Base-by-base conservation (phyloP, 352 stramenopile species). In the Phytophthora tentaculata region DNA sequence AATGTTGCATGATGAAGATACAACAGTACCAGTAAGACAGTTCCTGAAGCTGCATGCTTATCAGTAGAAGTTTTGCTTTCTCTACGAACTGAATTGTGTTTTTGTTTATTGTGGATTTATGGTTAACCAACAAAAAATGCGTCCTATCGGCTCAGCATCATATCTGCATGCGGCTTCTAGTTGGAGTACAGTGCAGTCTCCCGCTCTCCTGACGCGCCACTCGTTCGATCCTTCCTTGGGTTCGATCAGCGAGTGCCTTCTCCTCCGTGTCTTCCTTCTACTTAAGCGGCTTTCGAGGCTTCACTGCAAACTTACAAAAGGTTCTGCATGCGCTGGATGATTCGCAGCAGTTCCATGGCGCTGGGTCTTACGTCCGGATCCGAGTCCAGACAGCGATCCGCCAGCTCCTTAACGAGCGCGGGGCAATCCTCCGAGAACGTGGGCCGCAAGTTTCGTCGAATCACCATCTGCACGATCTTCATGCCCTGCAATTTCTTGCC, bases 381-480 rank as follows among this genome's bases (percentile, higher is more conserved):
- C 17, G 81, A 72, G 67, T 91, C 74, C 22, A 94, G 64, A 69
- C 88, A 96, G 26, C 82, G 81, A 24, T 67, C 70, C 9, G 83
- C 84, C 19, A 96, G 64, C 39, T 89, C 79, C 24, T 79, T 75
- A 12, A 96, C 83, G 6, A 80, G 71, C 24, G 54, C 26, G n/a
- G 88, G 88, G 32, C 82, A 90, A 7, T 74, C 70, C 0, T 62
- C 26, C 17, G 74, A 78, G 48, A 96, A 90, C 48, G 85, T 82
- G 32, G 86, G 86, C n/a, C 84, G 81, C 49, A 94, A 47, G 28
- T 82, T 79, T 35, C 89, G 73, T 64, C 80, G 71, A 60, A 92
- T 90, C 56, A 96, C 88, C 73, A 91, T 86, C 63, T 94, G 81
- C 55, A 94, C 82, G 52, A 96, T 89, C 71, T 93, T 92, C 83